Evolutionary conservation across 1,284 basidiomycete species (phyloP).

Genomic region (Porodaedalea pini): DNA sequence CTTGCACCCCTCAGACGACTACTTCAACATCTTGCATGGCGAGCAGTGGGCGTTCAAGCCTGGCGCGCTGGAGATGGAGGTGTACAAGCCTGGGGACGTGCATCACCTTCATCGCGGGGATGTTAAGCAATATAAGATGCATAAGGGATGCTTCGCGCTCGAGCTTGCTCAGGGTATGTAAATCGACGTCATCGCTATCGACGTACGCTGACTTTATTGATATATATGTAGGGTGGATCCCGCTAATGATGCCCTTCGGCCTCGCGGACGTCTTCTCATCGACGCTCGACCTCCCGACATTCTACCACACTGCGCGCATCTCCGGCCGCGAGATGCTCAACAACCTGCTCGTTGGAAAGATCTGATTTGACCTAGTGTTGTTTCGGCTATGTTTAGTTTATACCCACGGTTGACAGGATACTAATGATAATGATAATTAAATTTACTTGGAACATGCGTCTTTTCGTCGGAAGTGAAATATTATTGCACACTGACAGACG

Average conservation of each 20-base stretch:
- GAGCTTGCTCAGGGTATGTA: conserved; percentile 87
- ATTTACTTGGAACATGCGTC: no score
- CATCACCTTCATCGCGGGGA: conserved; percentile 81
- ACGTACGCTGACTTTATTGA: background rate
- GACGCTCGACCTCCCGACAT: conserved; percentile 83
- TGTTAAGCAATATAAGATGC: conserved; percentile 98
- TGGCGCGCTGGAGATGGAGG: conserved; percentile 79
- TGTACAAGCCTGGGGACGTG: conserved; percentile 80
- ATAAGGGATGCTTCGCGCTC: conserved; percentile 90
- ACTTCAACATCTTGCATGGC: conserved; percentile 93
- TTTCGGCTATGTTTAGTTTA: no score
- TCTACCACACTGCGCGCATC: conserved; percentile 77
- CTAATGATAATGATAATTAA: background rate
- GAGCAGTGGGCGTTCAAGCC: conserved; percentile 90
- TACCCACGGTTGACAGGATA: background rate
- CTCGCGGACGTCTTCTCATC: conserved; percentile 84
- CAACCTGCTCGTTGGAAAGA: conserved; percentile 85
- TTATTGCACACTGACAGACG: no score
- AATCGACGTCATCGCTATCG: background rate
- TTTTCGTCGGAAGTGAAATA: no score
- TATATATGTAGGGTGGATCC: conserved; percentile 72
- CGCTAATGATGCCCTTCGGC: conserved; percentile 90
- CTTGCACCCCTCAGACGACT: conserved; percentile 93
- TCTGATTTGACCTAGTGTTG: no score
- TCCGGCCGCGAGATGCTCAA: conserved; percentile 80